These are phyloP conservation scores for Nicotiana benthamiana DNA, from an alignment of 257 asterid genomes.

Conservation along the genomic window DNA sequence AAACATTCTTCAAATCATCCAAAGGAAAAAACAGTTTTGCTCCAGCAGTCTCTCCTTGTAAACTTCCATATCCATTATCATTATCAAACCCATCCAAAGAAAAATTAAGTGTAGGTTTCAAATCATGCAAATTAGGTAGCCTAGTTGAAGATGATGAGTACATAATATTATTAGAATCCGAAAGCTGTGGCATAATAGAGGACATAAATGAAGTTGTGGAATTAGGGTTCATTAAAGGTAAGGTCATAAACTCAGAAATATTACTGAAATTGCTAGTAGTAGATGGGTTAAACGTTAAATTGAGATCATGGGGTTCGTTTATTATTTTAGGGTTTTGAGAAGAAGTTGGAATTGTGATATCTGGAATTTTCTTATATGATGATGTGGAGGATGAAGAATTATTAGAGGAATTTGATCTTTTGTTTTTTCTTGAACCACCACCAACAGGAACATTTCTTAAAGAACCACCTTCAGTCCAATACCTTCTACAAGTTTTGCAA, in stretches of 20 bases:
- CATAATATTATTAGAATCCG: conserved; percentile 21
- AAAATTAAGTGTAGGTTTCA: conserved; percentile 40
- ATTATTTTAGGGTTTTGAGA: conserved; percentile 36
- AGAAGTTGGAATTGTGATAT: background rate
- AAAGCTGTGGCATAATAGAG: conserved; percentile 3
- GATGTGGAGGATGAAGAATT: conserved; percentile 33
- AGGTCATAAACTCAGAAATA: conserved; percentile 16
- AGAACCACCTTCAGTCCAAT: conserved; percentile 87
- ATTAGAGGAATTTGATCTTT: conserved; percentile 25
- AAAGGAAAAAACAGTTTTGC: conserved; percentile 44
- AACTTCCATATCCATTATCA: conserved; percentile 19
- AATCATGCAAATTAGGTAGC: conserved; percentile 23
- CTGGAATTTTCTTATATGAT: conserved; percentile 12
- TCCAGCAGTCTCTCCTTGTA: conserved; percentile 15
- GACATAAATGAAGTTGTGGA: conserved; percentile 30
- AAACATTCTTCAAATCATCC: conserved; percentile 43
- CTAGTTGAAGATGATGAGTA: conserved; percentile 21
- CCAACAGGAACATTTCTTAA: conserved; percentile 82
- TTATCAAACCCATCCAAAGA: conserved; percentile 38
- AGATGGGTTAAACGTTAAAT: conserved; percentile 14
- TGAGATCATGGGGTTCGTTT: conserved; percentile 32
- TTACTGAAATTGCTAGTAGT: background rate
- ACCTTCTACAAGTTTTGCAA: conserved; percentile 80
- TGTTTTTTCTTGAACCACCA: conserved; percentile 77
- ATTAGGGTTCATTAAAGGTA: conserved; percentile 25